Conservation (phyloP, 1,284 basidiomycete genomes). For the Trametes pubescens region DNA sequence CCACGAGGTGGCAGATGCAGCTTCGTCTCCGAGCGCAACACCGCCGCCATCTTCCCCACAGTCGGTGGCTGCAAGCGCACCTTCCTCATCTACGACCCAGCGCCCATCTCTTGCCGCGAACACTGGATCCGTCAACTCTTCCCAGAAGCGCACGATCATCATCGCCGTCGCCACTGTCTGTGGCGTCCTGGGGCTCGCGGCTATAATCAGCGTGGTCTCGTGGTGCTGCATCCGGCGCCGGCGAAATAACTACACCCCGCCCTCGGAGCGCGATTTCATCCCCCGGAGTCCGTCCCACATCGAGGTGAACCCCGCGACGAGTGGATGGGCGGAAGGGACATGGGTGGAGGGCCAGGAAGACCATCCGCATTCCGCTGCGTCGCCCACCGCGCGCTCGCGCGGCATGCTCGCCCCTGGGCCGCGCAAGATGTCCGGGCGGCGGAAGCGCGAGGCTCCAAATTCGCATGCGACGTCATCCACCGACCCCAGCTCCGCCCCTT, state of each 20-base stretch:
- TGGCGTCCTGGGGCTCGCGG: constrained; percentile 22
- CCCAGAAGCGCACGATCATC: constrained; percentile 30
- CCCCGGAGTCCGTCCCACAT: constrained; percentile 22
- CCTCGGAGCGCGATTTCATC: constrained; percentile 20
- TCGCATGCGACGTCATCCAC: constrained; percentile 2
- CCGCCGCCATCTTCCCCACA: neutral
- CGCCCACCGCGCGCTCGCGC: neutral
- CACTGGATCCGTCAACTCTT: constrained; percentile 13
- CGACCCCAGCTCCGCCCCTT: neutral
- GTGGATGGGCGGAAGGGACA: constrained; percentile 35
- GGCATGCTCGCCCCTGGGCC: neutral
- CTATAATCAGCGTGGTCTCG: constrained; percentile 14
- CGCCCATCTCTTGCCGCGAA: neutral
- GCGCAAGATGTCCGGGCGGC: constrained; percentile 22
- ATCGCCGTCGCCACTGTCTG: constrained; percentile 27
- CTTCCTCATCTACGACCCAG: constrained; percentile 1
- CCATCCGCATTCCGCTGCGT: neutral
- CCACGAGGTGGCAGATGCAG: constrained; percentile 15
- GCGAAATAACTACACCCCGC: constrained; percentile 15
- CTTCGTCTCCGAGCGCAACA: neutral
- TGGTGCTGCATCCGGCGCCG: constrained; percentile 25
- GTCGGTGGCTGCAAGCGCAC: constrained; percentile 2
- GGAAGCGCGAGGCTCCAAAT: constrained; percentile 22
- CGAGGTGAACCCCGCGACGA: constrained; percentile 31
- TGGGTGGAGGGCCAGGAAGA: constrained; percentile 25